Conservation (phyloP, 1,284 basidiomycete species). For the Ganoderma leucocontextum region DNA sequence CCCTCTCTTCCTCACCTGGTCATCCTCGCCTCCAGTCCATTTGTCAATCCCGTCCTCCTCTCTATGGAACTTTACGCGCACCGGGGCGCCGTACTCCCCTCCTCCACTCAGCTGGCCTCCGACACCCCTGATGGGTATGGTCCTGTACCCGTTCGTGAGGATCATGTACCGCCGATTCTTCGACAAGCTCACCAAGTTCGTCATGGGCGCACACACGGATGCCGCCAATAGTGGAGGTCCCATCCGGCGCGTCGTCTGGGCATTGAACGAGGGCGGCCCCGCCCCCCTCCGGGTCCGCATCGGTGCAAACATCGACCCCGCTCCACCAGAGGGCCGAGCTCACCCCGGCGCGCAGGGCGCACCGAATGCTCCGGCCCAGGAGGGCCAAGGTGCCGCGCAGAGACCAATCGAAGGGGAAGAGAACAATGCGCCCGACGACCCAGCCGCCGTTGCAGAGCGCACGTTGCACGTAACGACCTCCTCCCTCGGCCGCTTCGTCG, state of each 20-base stretch:
- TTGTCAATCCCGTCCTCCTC: conserved; percentile 7
- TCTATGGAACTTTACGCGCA: conserved; percentile 15
- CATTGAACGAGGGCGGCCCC: conserved; percentile 55
- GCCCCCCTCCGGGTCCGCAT: conserved; percentile 54
- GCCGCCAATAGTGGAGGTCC: conserved; percentile 22
- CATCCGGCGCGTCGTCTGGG: conserved; percentile 43
- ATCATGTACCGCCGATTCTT: conserved; percentile 55
- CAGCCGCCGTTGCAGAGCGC: conserved; percentile 58
- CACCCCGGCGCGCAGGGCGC: conserved; percentile 8
- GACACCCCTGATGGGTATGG: conserved; percentile 63
- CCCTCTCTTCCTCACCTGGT: conserved; percentile 71
- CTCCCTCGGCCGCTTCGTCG: conserved; percentile 68
- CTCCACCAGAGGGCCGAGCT: not conserved
- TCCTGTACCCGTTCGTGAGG: conserved; percentile 60
- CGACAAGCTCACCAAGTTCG: conserved; percentile 51
- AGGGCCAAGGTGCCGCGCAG: conserved; percentile 14
- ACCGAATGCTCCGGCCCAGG: conserved; percentile 10
- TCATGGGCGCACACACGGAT: conserved; percentile 50
- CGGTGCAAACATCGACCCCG: conserved; percentile 34
- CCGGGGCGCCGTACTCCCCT: conserved; percentile 13
- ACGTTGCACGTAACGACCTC: conserved; percentile 63
- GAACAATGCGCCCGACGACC: conserved; percentile 37
- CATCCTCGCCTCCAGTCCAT: conserved; percentile 56
- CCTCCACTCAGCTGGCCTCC: conserved; percentile 63
- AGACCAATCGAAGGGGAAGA: conserved; percentile 31